Evolutionary conservation across 805 yeast species (phyloP).

Genomic region (Ogataea parapolymorpha): DNA sequence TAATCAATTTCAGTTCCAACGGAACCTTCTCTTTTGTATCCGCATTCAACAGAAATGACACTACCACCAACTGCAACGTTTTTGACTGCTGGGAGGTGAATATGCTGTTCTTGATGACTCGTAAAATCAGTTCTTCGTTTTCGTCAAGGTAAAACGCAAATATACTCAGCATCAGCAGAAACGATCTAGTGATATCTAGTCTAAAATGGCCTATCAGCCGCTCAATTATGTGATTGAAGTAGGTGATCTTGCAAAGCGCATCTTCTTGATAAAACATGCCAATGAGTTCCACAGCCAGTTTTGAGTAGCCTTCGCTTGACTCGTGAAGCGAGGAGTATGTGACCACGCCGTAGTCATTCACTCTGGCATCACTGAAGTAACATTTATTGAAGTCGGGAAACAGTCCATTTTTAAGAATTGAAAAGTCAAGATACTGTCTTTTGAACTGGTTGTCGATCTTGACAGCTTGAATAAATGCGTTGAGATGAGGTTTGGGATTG

Average conservation of each 20-base stretch:
- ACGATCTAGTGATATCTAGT: conserved; percentile 67
- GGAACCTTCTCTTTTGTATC: conserved; percentile 33
- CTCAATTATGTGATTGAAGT: conserved; percentile 46
- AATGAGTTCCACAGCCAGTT: conserved; percentile 49
- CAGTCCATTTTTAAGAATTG: conserved; percentile 26
- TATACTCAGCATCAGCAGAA: conserved; percentile 60
- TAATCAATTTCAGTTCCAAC: conserved; percentile 35
- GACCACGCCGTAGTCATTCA: conserved; percentile 28
- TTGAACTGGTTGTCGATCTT: conserved; percentile 28
- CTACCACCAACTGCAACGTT: conserved; percentile 22
- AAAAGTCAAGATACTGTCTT: conserved; percentile 27
- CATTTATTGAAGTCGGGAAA: conserved; percentile 29
- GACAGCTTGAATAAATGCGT: conserved; percentile 24
- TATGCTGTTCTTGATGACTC: conserved; percentile 48
- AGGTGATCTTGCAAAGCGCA: conserved; percentile 39
- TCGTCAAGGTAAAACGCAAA: conserved; percentile 42
- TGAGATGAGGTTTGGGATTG: conserved; percentile 19
- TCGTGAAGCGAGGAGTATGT: conserved; percentile 65
- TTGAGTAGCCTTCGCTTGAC: conserved; percentile 75
- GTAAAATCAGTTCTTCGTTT: conserved; percentile 45
- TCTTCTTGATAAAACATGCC: conserved; percentile 40
- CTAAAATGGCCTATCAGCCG: conserved; percentile 69
- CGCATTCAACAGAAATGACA: conserved; percentile 35
- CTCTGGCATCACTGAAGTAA: conserved; percentile 30
- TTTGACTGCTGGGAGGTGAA: conserved; percentile 36